Percentiles rank a stretch among this genome's conserved stretches.
Conservation (phyloP, 1,284 basidiomycete species). For the Apiotrichum mycotoxinovorans region DNA sequence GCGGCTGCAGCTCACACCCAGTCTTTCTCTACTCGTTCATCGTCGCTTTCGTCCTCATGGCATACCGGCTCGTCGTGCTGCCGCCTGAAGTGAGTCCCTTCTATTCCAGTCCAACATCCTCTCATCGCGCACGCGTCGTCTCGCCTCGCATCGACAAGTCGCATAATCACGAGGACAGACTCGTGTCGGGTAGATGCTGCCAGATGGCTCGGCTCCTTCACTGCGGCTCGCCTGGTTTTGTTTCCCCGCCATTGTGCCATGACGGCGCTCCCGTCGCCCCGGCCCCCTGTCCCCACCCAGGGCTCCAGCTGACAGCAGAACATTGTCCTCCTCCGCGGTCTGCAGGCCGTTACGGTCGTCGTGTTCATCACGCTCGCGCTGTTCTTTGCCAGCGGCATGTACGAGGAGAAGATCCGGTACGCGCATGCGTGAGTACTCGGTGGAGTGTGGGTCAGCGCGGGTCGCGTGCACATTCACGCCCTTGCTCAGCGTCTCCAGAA, state of each 20-base stretch:
- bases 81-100: slow-evolving; percentile 32
- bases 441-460: neutral
- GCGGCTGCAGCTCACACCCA: slow-evolving; percentile 13
- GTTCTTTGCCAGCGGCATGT: slow-evolving; percentile 96
- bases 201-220: no score
- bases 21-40: slow-evolving; percentile 44
- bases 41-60: slow-evolving; percentile 25
- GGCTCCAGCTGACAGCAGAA: slow-evolving; percentile 25
- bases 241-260: no score
- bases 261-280: neutral
- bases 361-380: slow-evolving; percentile 83
- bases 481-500: neutral
- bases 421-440: slow-evolving; percentile 73
- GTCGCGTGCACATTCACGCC: neutral
- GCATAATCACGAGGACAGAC: no score
- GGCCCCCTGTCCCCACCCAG: neutral
- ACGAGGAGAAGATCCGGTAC: slow-evolving; percentile 91
- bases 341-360: slow-evolving; percentile 72
- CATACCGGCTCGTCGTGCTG: slow-evolving; percentile 29
- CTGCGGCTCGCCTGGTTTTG: no score
- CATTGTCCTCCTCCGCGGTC: slow-evolving; percentile 27
- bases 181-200: no score
- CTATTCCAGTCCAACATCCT: neutral
- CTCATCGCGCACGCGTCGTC: no score
- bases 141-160: no score